Evolutionary conservation across 208 protist genomes (phyloP).

Genomic region (Zelonia costaricensis): DNA sequence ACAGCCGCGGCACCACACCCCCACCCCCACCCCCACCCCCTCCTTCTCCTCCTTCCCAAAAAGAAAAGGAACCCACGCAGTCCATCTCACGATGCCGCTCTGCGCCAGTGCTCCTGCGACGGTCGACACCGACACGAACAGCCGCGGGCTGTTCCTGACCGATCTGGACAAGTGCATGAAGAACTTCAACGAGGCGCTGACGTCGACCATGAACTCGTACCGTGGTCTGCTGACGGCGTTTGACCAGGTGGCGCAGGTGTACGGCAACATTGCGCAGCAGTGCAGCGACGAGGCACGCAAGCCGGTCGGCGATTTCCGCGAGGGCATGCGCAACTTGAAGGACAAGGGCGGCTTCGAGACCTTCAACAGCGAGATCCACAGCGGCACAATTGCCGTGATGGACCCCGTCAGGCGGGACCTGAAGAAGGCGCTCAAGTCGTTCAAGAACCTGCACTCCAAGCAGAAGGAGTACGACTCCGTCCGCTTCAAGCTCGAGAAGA

Average conservation of each 20-base stretch:
- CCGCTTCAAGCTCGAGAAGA: conserved; percentile 50
- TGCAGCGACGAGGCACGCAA: conserved; percentile 24
- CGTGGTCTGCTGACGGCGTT: conserved; percentile 49
- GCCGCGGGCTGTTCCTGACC: conserved; percentile 37
- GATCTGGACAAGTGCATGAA: conserved; percentile 52
- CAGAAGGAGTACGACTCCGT: conserved; percentile 59
- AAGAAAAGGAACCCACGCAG: background rate
- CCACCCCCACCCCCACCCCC: background rate
- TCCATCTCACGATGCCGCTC: conserved; percentile 11
- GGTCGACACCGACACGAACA: conserved; percentile 59
- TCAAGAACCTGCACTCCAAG: conserved; percentile 29
- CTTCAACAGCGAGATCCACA: conserved; percentile 60
- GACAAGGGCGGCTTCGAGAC: conserved; percentile 51
- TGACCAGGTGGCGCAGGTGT: conserved; percentile 47
- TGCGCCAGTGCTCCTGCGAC: conserved; percentile 32
- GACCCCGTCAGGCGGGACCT: conserved; percentile 33
- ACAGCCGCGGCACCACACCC: too few relatives aligned
- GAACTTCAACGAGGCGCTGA: conserved; percentile 43
- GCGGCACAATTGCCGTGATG: conserved; percentile 28
- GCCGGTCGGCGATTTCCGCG: conserved; percentile 36
- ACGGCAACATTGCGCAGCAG: conserved; percentile 47
- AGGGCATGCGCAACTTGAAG: conserved; percentile 62
- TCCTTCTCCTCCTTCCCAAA: background rate
- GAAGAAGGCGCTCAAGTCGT: conserved; percentile 42
- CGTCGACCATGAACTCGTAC: conserved; percentile 59